Percentiles rank a stretch among this genome's conserved stretches.
These are phyloP conservation scores for Cladosporium cucumerinum DNA, from an alignment of 2,329 filamentous ascomycete species.

Conservation along the genomic window DNA sequence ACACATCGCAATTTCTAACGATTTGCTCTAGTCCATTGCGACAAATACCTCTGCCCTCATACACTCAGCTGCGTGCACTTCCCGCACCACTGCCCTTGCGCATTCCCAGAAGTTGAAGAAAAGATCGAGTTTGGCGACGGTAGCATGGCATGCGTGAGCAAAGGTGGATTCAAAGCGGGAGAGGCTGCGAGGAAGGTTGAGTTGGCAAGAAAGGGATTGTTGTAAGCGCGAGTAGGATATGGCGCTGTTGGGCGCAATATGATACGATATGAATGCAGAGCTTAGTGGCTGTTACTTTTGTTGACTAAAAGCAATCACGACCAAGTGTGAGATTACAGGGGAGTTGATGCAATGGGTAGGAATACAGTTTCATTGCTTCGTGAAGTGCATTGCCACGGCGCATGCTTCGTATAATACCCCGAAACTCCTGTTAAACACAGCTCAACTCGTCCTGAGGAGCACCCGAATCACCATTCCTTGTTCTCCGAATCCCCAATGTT, in stretches of 20 bases:
- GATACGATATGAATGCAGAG: conserved; percentile 6
- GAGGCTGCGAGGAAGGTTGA: conserved; percentile 75
- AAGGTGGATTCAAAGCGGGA: conserved; percentile 68
- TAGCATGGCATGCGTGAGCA: conserved; percentile 68
- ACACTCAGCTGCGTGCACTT: conserved; percentile 94
- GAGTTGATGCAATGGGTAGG: background rate
- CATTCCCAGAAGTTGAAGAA: conserved; percentile 64
- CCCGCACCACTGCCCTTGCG: conserved; percentile 94
- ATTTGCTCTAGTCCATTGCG: conserved; percentile 66
- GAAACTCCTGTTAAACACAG: background rate
- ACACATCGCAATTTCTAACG: background rate
- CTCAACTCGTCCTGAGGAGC: conserved; percentile 14
- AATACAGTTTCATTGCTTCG: conserved; percentile 10
- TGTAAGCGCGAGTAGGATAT: conserved; percentile 45
- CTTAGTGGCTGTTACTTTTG: background rate
- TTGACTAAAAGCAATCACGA: background rate
- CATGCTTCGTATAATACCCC: background rate
- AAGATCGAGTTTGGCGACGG: conserved; percentile 71
- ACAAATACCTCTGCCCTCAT: conserved; percentile 90
- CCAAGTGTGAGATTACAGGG: background rate
- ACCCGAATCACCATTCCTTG: background rate
- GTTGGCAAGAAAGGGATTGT: conserved; percentile 71
- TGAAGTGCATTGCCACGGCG: background rate
- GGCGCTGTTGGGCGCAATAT: background rate
- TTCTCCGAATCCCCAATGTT: background rate